Evolutionary conservation across 2,329 filamentous ascomycete genomes (phyloP), one percentile per base, ranked within the genome.

Genomic region (Fusarium pseudonygamai): DNA sequence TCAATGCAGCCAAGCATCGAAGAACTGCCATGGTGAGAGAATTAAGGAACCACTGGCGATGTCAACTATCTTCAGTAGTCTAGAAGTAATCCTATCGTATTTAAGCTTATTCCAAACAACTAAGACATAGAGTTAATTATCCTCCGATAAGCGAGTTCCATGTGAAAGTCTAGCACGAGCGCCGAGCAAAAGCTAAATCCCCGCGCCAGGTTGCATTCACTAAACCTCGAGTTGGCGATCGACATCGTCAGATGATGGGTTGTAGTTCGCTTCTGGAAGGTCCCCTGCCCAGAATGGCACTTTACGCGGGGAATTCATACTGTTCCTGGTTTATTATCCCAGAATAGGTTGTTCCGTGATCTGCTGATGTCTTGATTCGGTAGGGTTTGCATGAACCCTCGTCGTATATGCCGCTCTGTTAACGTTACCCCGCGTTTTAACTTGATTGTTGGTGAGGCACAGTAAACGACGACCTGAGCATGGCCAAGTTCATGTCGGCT

Each of bases 381-480:
- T 9, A 39, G 24, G 2, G 50, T 10, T 16, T 14, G 34, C 20
- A 22, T 6, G 14, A 22, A 39, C 2, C 50, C 50, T 15, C 22
- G 50, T 16, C 14, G 14, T 28, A 53, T 53, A 39, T 22, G 20
- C 50, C 50, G 34, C 14, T 28, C 20, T 28, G 3, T 3, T 39
- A 53, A 39, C 14, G 0, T 28, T 53, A 53, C 50, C 50, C 50
- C 50, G 50, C 50, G 13, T 53, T 39, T 53, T 0, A 16, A 16
- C 34, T 7, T 3, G 34, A 13, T 20, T 28, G 7, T 36, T 28
- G 10, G 11, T 28, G 20, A 16, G 24, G 50, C 24, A 28, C 34
- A 53, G n/a, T 22, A 6, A 12, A 6, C 5, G 12, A 20, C 4
- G 2, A 2, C 7, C 6, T 16, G 10, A 28, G 6, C 3, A 28